Conservation (phyloP, 352 stramenopile genomes). For the Globisporangium acanthophoron region DNA sequence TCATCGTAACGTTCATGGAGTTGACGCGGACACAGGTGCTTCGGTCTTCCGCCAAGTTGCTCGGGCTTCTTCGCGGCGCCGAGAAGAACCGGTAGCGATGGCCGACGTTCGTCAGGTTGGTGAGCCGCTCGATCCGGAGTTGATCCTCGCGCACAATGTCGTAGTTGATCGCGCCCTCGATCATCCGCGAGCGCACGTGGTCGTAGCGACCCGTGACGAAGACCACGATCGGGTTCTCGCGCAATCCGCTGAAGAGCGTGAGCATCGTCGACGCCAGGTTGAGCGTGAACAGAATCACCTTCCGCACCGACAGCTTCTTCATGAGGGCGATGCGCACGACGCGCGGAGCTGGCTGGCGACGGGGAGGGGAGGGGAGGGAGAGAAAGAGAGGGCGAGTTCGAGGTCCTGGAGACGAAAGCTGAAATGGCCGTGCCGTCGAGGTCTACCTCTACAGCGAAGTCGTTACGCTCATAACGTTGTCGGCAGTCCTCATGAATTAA, state of each 20-base stretch:
- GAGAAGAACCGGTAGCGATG: constrained; percentile 22
- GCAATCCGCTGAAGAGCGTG: constrained; percentile 26
- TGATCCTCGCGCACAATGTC: constrained; percentile 17
- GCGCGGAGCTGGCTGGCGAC: too few relatives aligned
- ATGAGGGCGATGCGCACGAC: too few relatives aligned
- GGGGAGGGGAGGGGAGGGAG: too few relatives aligned
- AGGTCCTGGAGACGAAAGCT: neutral
- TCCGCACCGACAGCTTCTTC: constrained; percentile 3
- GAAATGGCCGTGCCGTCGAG: too few relatives aligned
- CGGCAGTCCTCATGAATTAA: too few relatives aligned
- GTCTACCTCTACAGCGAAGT: too few relatives aligned
- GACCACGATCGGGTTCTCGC: constrained; percentile 27
- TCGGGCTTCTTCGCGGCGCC: constrained; percentile 20
- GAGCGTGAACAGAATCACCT: constrained; percentile 9
- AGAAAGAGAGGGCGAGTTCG: neutral
- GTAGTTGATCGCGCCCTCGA: constrained; percentile 24
- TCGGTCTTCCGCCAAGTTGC: constrained; percentile 31
- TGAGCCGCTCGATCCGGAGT: constrained; percentile 11
- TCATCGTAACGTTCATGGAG: constrained; percentile 29
- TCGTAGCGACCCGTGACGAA: constrained; percentile 19
- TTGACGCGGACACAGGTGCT: constrained; percentile 42
- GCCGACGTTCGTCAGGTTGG: constrained; percentile 16
- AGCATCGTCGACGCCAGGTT: constrained; percentile 22
- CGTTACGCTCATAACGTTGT: too few relatives aligned
- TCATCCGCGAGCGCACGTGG: constrained; percentile 17